Evolutionary conservation across 306 rosid genomes (phyloP).

Genomic region (Rubus parviflorus): DNA sequence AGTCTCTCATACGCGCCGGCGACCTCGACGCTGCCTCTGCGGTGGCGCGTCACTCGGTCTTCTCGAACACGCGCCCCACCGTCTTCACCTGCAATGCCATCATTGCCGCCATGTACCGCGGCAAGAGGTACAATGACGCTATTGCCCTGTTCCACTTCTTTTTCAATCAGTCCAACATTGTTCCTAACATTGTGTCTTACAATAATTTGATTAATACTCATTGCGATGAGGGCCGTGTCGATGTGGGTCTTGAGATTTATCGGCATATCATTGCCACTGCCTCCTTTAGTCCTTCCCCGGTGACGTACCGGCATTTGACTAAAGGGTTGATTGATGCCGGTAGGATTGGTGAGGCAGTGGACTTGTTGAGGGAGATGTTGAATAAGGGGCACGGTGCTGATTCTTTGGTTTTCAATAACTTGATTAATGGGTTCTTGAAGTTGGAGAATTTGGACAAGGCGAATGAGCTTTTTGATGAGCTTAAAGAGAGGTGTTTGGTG

Average conservation of each 20-base stretch:
- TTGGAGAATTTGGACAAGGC: constrained; percentile 80
- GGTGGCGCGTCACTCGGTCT: constrained; percentile 75
- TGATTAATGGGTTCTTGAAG: constrained; percentile 67
- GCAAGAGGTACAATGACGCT: constrained; percentile 69
- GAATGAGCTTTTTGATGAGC: constrained; percentile 82
- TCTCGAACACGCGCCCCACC: constrained; percentile 89
- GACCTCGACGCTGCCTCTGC: constrained; percentile 88
- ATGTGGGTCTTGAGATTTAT: constrained; percentile 67
- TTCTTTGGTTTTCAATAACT: constrained; percentile 75
- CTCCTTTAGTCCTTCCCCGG: constrained; percentile 80
- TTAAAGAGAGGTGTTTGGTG: constrained; percentile 81
- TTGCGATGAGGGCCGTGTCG: constrained; percentile 83
- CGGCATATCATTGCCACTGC: constrained; percentile 63
- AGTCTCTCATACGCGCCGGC: constrained; percentile 84
- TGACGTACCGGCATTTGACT: constrained; percentile 79
- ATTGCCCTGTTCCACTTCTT: constrained; percentile 77
- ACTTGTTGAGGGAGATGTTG: constrained; percentile 89
- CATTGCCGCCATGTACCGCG: constrained; percentile 90
- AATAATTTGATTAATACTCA: constrained; percentile 80
- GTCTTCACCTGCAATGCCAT: constrained; percentile 98
- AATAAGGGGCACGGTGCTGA: constrained; percentile 84
- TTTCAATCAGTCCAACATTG: constrained; percentile 74
- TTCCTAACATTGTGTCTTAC: constrained; percentile 88
- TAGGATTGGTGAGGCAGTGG: constrained; percentile 73
- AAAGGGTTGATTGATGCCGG: constrained; percentile 67